A percentile compares a stretch with the other conserved stretches of the same genome.
phyloP scores from a whole-genome alignment of 2,329 filamentous ascomycete species.

The Amesomyces nigricolor region DNA sequence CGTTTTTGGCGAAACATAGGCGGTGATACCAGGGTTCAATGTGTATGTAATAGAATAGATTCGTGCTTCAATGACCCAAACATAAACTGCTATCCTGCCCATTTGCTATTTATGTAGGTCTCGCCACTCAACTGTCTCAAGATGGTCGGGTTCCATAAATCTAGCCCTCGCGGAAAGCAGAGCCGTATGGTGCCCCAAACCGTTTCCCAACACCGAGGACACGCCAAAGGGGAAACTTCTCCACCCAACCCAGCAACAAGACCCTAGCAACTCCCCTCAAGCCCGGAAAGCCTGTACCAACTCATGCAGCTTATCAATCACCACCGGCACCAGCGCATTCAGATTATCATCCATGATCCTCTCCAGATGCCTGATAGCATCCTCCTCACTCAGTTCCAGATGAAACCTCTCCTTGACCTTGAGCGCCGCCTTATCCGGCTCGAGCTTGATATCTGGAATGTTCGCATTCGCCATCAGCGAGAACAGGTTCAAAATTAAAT shows the following conservation, averaged over 20 bases:
- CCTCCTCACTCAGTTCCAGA: slow-evolving; percentile 84
- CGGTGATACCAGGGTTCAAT: not conserved
- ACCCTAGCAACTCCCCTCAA: slow-evolving; percentile 32
- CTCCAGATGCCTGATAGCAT: slow-evolving; percentile 83
- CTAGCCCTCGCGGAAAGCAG: too few relatives aligned
- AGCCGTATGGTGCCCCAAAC: too few relatives aligned
- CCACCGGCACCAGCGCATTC: slow-evolving; percentile 82
- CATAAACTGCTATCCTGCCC: too few relatives aligned
- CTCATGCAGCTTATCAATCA: slow-evolving; percentile 92
- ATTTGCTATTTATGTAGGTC: too few relatives aligned
- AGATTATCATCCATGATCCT: slow-evolving; percentile 85
- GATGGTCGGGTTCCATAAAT: too few relatives aligned
- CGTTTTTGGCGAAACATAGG: slow-evolving; percentile 61
- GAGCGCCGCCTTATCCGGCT: slow-evolving; percentile 87
- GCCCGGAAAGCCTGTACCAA: slow-evolving; percentile 86
- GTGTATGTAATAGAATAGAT: not conserved
- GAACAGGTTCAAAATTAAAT: slow-evolving; percentile 90
- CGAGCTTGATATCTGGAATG: slow-evolving; percentile 88
- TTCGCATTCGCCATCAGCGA: slow-evolving; percentile 96
- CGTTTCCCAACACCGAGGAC: not conserved
- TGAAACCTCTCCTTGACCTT: slow-evolving; percentile 96
- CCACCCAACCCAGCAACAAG: too few relatives aligned
- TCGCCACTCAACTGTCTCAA: too few relatives aligned
- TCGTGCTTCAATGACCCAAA: not conserved
- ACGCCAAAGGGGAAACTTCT: not conserved